These are phyloP conservation scores for Symbiotaphrina buchneri DNA, from an alignment of 495 filamentous ascomycete genomes.

Conservation along the genomic window DNA sequence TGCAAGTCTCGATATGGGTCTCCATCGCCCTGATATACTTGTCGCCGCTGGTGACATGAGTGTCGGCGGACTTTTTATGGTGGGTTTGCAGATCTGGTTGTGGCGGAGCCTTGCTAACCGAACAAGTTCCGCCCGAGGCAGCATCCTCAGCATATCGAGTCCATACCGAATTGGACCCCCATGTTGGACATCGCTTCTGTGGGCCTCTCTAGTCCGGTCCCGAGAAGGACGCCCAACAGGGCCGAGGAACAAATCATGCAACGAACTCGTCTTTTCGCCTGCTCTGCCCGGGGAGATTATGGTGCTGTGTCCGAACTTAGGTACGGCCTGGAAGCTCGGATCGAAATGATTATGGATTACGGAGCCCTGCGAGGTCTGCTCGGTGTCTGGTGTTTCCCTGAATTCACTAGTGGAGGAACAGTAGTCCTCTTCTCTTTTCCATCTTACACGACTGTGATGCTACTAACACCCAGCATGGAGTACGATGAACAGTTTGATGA, in stretches of 20 bases:
- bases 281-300: conserved; percentile 27
- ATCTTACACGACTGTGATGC: conserved; percentile 2
- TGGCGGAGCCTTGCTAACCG: neutral
- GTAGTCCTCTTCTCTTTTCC: conserved; percentile 4
- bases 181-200: conserved; percentile 44
- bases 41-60: conserved; percentile 62
- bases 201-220: conserved; percentile 8
- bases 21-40: conserved; percentile 44
- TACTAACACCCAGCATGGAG: conserved; percentile 1
- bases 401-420: neutral
- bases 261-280: conserved; percentile 31
- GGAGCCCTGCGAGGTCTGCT: neutral
- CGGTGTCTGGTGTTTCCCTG: conserved; percentile 4
- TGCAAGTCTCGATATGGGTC: conserved; percentile 26
- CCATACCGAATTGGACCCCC: conserved; percentile 71
- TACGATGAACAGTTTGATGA: conserved; percentile 4
- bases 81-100: conserved; percentile 15
- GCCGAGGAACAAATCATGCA: neutral
- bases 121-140: conserved; percentile 19
- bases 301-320: conserved; percentile 49
- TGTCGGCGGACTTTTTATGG: conserved; percentile 55
- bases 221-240: conserved; percentile 1
- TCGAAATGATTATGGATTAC: conserved; percentile 15
- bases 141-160: conserved; percentile 22
- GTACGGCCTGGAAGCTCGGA: conserved; percentile 45